Evolutionary conservation across 2,329 filamentous ascomycete species (phyloP), one percentile per base, ranked within the genome.

Genomic region (Camillea tinctor): DNA sequence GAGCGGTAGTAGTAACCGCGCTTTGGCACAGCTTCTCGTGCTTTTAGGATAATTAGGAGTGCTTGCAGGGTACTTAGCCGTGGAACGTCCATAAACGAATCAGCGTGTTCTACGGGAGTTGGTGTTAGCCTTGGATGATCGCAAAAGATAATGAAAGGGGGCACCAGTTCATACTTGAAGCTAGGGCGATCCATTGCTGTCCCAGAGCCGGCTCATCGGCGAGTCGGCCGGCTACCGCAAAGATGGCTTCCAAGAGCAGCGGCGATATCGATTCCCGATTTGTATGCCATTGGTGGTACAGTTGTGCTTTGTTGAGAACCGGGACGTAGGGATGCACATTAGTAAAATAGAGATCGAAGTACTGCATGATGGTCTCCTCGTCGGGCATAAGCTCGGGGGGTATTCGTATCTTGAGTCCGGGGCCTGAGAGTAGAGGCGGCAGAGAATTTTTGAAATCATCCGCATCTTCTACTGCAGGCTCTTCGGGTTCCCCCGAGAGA

Each of bases 1-100:
- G 95, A 98, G 44, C 94, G 88, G 76, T 95, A 98, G 75, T 95
- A 98, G 73, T 98, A 98, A 1, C 95, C 95, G 61, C 92, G 88
- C 72, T 96, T 96, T 0, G 94, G 93, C 8, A 90, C 88, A n/a
- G 91, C 90, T 75, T 98, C 94, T 64, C 93, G 86, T 1, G 94
- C 95, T 74, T 98, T 98, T 50, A 97, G 79, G 19, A 97, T 82
- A 51, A 98, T 88, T 51, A 97, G 78, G 62, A 97, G 80, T 2
- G 93, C 94, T 76, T 98, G 94, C 9, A 98, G 87, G 0, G 95
- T 98, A 75, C 92, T 97, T 52, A 98, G 72, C 54, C 94, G 85
- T 1, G 94, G 93, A 22, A 94, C 87, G 69, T 97, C 94, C 84
- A 96, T 93, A 74, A 97, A 98, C 54, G 90, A 92, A 74, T 96